Conservation (phyloP, 495 filamentous ascomycete species). For the Delitschia confertaspora region DNA sequence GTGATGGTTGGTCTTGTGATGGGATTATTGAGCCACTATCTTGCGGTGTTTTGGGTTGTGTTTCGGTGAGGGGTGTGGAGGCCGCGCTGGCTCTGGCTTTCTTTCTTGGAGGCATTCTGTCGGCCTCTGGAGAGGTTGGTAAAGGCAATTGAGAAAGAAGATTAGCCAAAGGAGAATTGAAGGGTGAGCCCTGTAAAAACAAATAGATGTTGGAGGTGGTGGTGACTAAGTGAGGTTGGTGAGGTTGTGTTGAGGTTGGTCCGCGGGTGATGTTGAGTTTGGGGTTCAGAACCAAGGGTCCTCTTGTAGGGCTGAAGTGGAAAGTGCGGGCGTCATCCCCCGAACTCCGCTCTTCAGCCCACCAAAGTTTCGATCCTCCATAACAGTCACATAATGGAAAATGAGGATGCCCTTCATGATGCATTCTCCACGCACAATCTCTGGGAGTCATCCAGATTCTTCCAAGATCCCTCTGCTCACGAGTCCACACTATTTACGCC, state of each 20-base stretch:
- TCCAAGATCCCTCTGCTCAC: slow-evolving; percentile 6
- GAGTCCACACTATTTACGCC: slow-evolving; percentile 25
- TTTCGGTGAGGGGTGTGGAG: slow-evolving; percentile 26
- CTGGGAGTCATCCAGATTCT: slow-evolving; percentile 21
- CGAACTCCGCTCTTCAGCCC: no score
- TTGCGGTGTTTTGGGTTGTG: slow-evolving; percentile 27
- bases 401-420: slow-evolving; percentile 4
- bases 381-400: slow-evolving; percentile 12
- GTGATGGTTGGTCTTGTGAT: slow-evolving; percentile 16
- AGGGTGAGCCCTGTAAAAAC: background rate
- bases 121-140: no score
- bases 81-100: slow-evolving; percentile 27
- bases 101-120: slow-evolving; percentile 29
- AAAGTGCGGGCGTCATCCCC: no score
- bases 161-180: background rate
- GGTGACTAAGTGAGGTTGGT: background rate
- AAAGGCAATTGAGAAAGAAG: background rate
- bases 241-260: no score
- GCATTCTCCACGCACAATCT: slow-evolving; percentile 15
- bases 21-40: slow-evolving; percentile 7
- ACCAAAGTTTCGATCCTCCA: no score
- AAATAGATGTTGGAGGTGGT: slow-evolving; percentile 1
- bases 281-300: no score
- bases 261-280: slow-evolving; percentile 1
- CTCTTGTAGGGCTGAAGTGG: no score